phyloP scores from a whole-genome alignment of 805 yeast species.

The Lipomyces mesembrius region DNA sequence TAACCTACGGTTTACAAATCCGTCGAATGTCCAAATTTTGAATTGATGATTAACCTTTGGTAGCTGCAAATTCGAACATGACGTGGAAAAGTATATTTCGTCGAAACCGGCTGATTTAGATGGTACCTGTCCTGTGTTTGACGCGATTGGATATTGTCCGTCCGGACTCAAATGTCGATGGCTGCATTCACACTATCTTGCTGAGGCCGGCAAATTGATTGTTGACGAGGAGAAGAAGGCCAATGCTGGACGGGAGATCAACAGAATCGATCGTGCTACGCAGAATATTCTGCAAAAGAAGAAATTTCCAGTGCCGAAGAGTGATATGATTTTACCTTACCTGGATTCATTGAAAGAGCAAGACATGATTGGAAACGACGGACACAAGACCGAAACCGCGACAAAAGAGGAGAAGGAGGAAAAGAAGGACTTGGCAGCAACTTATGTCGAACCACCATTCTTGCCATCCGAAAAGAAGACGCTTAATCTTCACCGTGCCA shows the following conservation, averaged over 20 bases:
- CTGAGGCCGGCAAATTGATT: conserved; percentile 51
- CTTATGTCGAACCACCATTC: conserved; percentile 78
- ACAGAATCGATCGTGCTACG: conserved; percentile 56
- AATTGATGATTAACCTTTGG: not conserved
- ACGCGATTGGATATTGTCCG: conserved; percentile 86
- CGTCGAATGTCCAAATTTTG: no score
- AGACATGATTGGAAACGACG: conserved; percentile 44
- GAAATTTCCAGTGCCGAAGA: conserved; percentile 59
- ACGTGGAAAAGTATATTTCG: conserved; percentile 64
- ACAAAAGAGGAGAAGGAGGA: conserved; percentile 19
- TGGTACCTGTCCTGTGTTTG: conserved; percentile 83
- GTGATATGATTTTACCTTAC: conserved; percentile 64
- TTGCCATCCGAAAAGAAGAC: conserved; percentile 80
- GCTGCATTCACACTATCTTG: conserved; percentile 70
- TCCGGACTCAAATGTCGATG: conserved; percentile 92
- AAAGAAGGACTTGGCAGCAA: conserved; percentile 44
- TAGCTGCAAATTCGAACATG: conserved; percentile 76
- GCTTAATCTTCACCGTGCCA: conserved; percentile 69
- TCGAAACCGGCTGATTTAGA: conserved; percentile 72
- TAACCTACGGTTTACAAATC: no score
- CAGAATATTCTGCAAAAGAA: conserved; percentile 63
- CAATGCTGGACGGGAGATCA: conserved; percentile 60
- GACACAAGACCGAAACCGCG: conserved; percentile 44
- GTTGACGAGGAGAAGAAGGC: conserved; percentile 50
- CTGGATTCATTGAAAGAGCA: conserved; percentile 62